phyloP scores from a whole-genome alignment of 2,329 filamentous ascomycete genomes.

The Orbilia javanica region DNA sequence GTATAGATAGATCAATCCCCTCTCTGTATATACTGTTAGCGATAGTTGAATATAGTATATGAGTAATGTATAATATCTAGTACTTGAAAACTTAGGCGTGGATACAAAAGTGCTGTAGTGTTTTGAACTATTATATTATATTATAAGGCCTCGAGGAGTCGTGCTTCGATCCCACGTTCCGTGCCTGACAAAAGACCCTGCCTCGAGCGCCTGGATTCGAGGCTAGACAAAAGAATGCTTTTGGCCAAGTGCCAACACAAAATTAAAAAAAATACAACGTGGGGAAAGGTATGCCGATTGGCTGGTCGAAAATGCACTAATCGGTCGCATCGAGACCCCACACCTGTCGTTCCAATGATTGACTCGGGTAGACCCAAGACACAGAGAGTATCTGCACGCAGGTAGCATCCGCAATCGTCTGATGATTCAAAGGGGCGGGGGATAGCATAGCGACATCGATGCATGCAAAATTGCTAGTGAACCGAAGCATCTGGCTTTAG shows the following conservation, averaged over 20 bases:
- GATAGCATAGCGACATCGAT: neutral
- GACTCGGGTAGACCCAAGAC: slow-evolving; percentile 14
- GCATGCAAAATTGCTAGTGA: slow-evolving; percentile 9
- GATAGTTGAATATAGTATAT: slow-evolving; percentile 6
- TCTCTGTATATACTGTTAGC: slow-evolving; percentile 32
- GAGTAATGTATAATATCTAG: slow-evolving; percentile 53
- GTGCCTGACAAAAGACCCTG: neutral
- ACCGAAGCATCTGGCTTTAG: slow-evolving; percentile 6
- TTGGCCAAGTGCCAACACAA: neutral
- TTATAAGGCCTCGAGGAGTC: neutral
- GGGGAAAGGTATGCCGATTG: neutral
- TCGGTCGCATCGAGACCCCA: slow-evolving; percentile 12
- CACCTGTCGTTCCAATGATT: neutral
- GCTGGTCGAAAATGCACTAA: neutral
- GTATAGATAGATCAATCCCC: slow-evolving; percentile 8
- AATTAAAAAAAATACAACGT: slow-evolving; percentile 29
- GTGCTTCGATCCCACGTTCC: neutral
- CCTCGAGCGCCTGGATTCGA: too few relatives aligned
- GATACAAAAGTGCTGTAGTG: neutral
- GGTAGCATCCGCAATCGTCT: neutral
- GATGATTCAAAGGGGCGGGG: neutral
- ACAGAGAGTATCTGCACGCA: neutral
- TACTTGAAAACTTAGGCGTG: neutral
- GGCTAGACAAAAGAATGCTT: too few relatives aligned
- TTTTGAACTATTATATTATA: neutral